These are phyloP conservation scores for Tephrocybe rancida DNA, from an alignment of 768 basidiomycete species.

Conservation along the genomic window DNA sequence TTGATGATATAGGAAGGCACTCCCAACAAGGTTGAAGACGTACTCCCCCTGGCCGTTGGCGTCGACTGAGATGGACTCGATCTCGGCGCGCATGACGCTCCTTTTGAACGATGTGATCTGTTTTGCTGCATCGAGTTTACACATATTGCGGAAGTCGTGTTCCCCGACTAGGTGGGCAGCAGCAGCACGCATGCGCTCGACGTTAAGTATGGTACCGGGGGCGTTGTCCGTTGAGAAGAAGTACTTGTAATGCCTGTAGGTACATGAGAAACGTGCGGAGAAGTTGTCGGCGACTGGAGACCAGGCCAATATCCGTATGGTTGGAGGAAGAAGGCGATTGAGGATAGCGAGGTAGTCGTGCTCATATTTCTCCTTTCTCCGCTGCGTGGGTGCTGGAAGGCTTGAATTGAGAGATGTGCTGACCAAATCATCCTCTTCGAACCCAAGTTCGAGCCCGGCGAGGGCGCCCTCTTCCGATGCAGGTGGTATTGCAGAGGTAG, in stretches of 20 bases:
- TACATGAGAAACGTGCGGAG: conserved; percentile 88
- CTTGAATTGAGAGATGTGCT: conserved; percentile 22
- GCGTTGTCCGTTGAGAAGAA: conserved; percentile 70
- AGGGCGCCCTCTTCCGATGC: conserved; percentile 1
- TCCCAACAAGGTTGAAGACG: conserved; percentile 85
- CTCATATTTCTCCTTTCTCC: conserved; percentile 41
- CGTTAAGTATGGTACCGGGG: conserved; percentile 52
- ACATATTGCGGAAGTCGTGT: conserved; percentile 96
- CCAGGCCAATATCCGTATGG: conserved; percentile 93
- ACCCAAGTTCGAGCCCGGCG: conserved; percentile 22
- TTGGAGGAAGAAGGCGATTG: conserved; percentile 86
- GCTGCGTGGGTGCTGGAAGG: conserved; percentile 15
- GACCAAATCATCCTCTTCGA: conserved; percentile 26
- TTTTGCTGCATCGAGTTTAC: conserved; percentile 90
- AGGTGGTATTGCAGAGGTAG: not conserved
- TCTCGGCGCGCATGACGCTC: conserved; percentile 65
- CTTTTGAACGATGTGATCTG: conserved; percentile 84
- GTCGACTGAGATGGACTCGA: conserved; percentile 45
- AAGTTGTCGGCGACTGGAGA: conserved; percentile 81
- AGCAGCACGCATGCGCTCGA: conserved; percentile 75
- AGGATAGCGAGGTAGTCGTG: conserved; percentile 78
- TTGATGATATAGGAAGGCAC: conserved; percentile 94
- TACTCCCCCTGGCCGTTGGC: conserved; percentile 41
- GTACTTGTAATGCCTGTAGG: conserved; percentile 94
- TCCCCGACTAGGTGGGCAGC: conserved; percentile 76